phyloP scores from a whole-genome alignment of 768 basidiomycete genomes.

The Amanita brunnescens region DNA sequence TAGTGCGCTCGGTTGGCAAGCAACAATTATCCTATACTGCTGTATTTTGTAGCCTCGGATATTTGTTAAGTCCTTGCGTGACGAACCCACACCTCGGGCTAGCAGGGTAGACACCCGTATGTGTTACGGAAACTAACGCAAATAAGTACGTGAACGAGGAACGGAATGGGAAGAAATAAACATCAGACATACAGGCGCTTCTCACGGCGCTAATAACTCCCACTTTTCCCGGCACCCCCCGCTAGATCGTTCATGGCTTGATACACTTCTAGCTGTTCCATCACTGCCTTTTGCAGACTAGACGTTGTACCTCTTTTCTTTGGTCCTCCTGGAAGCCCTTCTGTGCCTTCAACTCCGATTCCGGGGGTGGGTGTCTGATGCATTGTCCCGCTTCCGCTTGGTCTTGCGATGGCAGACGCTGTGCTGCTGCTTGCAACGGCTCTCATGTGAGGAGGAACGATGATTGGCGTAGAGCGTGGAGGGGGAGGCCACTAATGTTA shows the following conservation, averaged over 20 bases:
- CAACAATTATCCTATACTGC: no score
- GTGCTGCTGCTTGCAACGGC: conserved; percentile 12
- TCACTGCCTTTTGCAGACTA: conserved; percentile 63
- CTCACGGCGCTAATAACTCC: not conserved
- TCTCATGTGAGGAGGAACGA: conserved; percentile 60
- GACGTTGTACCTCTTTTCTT: conserved; percentile 40
- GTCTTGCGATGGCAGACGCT: conserved; percentile 7
- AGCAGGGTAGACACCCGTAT: not conserved
- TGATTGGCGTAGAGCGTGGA: conserved; percentile 67
- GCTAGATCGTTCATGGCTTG: conserved; percentile 51
- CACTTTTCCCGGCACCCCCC: not conserved
- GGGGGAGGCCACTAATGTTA: conserved; percentile 70
- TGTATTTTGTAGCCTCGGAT: no score
- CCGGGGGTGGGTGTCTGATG: not conserved
- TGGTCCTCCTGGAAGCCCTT: conserved; percentile 1
- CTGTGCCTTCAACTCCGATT: not conserved
- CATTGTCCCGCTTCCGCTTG: not conserved
- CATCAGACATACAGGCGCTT: not conserved
- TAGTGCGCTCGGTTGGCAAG: no score
- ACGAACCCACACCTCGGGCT: not conserved
- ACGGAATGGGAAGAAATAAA: not conserved
- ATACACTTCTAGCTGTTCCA: conserved; percentile 70
- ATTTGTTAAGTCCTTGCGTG: not conserved
- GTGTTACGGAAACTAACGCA: not conserved
- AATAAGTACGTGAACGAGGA: not conserved